Percentiles rank a stretch among this genome's conserved stretches.
Evolutionary conservation across 352 stramenopile species (phyloP).

Genomic region (Blastocystis sp.): DNA sequence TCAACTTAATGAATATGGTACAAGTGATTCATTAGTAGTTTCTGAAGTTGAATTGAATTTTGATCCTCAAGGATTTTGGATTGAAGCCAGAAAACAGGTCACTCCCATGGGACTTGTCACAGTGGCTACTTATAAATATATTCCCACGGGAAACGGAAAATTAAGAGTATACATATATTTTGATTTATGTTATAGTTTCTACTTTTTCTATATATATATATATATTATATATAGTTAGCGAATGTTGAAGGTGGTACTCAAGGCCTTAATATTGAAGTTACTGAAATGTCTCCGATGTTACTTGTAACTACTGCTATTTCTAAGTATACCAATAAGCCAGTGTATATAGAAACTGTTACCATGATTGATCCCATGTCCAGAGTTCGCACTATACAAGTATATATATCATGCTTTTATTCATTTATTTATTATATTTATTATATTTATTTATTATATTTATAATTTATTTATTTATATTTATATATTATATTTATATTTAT

Average conservation of each 20-base stretch:
- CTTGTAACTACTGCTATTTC: slow-evolving; percentile 29
- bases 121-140: slow-evolving; percentile 8
- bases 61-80: slow-evolving; percentile 22
- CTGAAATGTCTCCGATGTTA: slow-evolving; percentile 20
- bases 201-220: no score
- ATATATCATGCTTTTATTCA: no score
- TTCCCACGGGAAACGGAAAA: slow-evolving; percentile 33
- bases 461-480: no score
- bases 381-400: slow-evolving; percentile 37
- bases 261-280: slow-evolving; percentile 1
- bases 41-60: slow-evolving; percentile 9
- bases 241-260: slow-evolving; percentile 5
- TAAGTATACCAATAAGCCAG: slow-evolving; percentile 19
- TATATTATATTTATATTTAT: no score
- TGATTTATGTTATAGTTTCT: background rate
- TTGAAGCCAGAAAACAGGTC: slow-evolving; percentile 11
- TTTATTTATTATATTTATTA: no score
- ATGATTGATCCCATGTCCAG: slow-evolving; percentile 22
- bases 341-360: slow-evolving; percentile 38
- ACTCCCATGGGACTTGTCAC: slow-evolving; percentile 14
- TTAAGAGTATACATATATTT: slow-evolving; percentile 6
- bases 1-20: no score
- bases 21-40: slow-evolving; percentile 13
- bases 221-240: slow-evolving; percentile 2
- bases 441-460: no score